Evolutionary conservation across 1,139 yeast genomes (phyloP).

Genomic region (Kluyveromyces marxianus): DNA sequence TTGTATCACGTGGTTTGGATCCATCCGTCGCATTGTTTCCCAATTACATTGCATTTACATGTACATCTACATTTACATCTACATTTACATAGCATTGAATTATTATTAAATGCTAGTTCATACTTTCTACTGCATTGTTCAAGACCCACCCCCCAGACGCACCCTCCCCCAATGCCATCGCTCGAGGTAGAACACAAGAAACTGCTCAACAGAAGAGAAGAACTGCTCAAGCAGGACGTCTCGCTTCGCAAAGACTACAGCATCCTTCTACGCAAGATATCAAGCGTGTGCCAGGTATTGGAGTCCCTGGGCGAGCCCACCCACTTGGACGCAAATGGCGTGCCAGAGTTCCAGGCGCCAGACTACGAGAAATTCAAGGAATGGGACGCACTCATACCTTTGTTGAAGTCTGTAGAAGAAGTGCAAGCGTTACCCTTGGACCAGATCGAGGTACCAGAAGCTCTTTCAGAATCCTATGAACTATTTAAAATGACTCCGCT

Average conservation of each 20-base stretch:
- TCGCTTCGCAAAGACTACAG: conserved; percentile 27
- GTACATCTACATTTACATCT: too few species aligned
- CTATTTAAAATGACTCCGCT: conserved; percentile 24
- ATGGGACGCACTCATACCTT: conserved; percentile 21
- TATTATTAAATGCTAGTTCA: too few species aligned
- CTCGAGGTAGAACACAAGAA: conserved; percentile 10
- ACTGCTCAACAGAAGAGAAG: conserved; percentile 24
- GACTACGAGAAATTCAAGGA: conserved; percentile 16
- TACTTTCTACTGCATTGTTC: too few species aligned
- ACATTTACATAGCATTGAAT: too few species aligned
- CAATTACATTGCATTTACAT: too few species aligned
- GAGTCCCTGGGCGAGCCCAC: conserved; percentile 15
- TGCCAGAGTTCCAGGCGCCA: conserved; percentile 15
- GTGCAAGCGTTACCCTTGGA: conserved; percentile 5
- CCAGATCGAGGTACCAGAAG: conserved; percentile 21
- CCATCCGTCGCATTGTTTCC: too few species aligned
- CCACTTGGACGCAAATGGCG: conserved; percentile 6
- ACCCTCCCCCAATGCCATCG: neutral
- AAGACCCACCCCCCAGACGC: too few species aligned
- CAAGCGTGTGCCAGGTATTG: conserved; percentile 23
- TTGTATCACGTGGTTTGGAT: too few species aligned
- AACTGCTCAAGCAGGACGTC: conserved; percentile 25
- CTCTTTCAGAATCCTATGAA: conserved; percentile 22
- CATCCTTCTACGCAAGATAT: conserved; percentile 26
- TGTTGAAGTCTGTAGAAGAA: conserved; percentile 11